Percentiles rank a stretch among this genome's conserved stretches.
These are phyloP conservation scores for Cercospora janseana DNA, from an alignment of 2,329 filamentous ascomycete genomes.

Conservation along the genomic window DNA sequence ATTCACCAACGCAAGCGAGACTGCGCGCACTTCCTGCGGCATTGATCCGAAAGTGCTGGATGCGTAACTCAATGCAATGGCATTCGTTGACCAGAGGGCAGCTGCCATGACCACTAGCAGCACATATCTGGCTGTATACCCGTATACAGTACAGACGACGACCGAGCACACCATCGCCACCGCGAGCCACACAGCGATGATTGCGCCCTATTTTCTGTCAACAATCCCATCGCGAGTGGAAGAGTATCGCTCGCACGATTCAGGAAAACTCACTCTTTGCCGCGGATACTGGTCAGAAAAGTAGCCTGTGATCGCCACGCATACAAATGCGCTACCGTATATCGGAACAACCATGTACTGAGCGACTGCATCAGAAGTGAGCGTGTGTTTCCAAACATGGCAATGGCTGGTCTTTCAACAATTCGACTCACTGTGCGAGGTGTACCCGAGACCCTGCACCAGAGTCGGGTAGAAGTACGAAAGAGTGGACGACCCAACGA, in stretches of 20 bases:
- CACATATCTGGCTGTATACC: constrained; percentile 54
- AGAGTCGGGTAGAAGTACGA: constrained; percentile 57
- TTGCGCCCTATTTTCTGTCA: constrained; percentile 50
- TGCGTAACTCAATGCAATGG: constrained; percentile 52
- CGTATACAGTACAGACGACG: constrained; percentile 46
- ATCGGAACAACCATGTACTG: constrained; percentile 52
- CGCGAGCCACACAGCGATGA: constrained; percentile 52
- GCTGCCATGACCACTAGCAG: constrained; percentile 57
- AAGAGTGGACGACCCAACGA: constrained; percentile 51
- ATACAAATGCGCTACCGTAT: constrained; percentile 54
- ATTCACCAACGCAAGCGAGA: constrained; percentile 33
- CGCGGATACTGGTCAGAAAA: constrained; percentile 49
- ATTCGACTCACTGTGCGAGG: constrained; percentile 27
- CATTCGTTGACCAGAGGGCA: constrained; percentile 56
- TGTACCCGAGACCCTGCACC: constrained; percentile 53
- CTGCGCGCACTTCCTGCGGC: constrained; percentile 36
- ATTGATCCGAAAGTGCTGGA: constrained; percentile 53
- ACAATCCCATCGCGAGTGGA: too few species aligned
- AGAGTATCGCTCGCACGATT: too few species aligned
- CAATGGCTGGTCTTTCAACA: not conserved
- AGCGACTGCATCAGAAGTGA: constrained; percentile 33
- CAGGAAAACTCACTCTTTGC: not conserved
- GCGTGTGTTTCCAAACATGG: not conserved
- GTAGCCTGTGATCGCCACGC: constrained; percentile 48
- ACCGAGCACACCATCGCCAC: constrained; percentile 42